phyloP scores from a whole-genome alignment of 73 alveolate genomes.

The Stentor roeselii region DNA sequence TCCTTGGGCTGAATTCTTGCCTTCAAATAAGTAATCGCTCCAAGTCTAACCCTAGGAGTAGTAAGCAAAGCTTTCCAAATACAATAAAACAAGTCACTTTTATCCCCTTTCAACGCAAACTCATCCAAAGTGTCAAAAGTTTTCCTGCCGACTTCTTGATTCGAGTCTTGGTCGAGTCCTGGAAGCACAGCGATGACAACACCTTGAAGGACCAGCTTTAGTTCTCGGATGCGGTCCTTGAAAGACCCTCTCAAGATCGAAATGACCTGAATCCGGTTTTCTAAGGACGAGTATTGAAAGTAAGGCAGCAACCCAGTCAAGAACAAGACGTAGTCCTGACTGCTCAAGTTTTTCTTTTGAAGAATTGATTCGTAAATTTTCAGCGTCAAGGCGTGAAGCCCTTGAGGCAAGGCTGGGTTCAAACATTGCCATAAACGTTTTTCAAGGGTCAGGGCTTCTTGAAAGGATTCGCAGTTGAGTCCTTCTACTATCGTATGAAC shows the following conservation, averaged over 20 bases:
- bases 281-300: conserved; percentile 10
- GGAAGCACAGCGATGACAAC: conserved; percentile 1
- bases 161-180: conserved; percentile 18
- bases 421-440: conserved; percentile 23
- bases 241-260: not conserved
- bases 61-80: conserved; percentile 8
- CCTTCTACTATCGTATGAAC: not conserved
- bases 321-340: not conserved
- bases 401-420: conserved; percentile 22
- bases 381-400: conserved; percentile 3
- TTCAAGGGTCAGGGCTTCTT: not conserved
- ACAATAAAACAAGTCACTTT: not conserved
- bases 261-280: not conserved
- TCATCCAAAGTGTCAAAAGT: not conserved
- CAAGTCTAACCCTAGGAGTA: conserved; percentile 1
- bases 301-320: conserved; percentile 5
- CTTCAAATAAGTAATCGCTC: conserved; percentile 8
- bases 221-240: not conserved
- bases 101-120: not conserved
- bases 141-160: conserved; percentile 2
- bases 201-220: not conserved
- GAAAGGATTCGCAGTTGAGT: not conserved
- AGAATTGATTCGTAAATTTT: not conserved
- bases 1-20: not conserved
- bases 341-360: not conserved